Conservation (phyloP, 2,329 filamentous ascomycete genomes). For the Ophiocordyceps polyrhachis-furcata region DNA sequence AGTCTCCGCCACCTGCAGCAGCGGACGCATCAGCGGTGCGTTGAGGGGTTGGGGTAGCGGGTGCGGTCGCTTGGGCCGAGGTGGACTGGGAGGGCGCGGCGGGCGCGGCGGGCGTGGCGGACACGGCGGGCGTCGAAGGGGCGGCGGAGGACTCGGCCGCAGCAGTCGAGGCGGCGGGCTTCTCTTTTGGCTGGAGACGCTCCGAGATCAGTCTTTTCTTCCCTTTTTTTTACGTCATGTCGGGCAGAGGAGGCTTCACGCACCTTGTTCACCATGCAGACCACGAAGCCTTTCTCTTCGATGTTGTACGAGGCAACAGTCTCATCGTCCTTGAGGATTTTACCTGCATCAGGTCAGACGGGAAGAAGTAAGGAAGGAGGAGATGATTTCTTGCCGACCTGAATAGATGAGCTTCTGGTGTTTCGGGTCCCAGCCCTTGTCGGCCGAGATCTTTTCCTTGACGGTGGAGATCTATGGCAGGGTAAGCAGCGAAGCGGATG, state of each 20-base stretch:
- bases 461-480: conserved; percentile 56
- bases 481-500: conserved; percentile 3
- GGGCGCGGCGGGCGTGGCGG: conserved; percentile 40
- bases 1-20: conserved; percentile 24
- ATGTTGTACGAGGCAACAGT: conserved; percentile 95
- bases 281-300: conserved; percentile 97
- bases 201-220: not conserved
- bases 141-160: conserved; percentile 40
- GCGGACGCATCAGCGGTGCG: conserved; percentile 17
- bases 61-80: conserved; percentile 29
- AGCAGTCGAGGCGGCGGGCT: conserved; percentile 31
- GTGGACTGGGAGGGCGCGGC: conserved; percentile 18
- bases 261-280: conserved; percentile 97
- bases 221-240: too few species aligned
- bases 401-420: conserved; percentile 96
- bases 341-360: conserved; percentile 40
- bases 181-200: conserved; percentile 35
- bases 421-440: conserved; percentile 87
- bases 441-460: conserved; percentile 79
- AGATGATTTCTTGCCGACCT: conserved; percentile 37
- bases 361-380: conserved; percentile 4
- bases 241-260: conserved; percentile 2
- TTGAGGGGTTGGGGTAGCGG: conserved; percentile 36
- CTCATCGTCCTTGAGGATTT: conserved; percentile 95
- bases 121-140: conserved; percentile 27